Evolutionary conservation across 2,329 filamentous ascomycete genomes (phyloP).

Genomic region (Colletotrichum cordylinicola): DNA sequence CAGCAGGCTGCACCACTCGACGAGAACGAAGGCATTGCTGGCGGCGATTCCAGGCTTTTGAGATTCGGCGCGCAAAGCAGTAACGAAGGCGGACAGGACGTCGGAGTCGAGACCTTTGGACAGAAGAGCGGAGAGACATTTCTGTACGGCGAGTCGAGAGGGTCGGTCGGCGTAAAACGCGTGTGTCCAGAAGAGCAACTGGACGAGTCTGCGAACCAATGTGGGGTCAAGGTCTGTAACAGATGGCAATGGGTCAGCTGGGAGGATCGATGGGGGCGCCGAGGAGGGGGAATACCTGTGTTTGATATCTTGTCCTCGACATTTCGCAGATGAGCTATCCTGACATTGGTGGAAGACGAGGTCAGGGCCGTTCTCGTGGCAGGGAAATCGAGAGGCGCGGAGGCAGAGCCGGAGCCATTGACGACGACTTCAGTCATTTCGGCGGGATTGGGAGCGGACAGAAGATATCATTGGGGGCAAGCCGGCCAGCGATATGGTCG

Average conservation of each 20-base stretch:
- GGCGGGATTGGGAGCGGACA: slow-evolving; percentile 26
- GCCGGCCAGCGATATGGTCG: slow-evolving; percentile 9
- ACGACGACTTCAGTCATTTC: slow-evolving; percentile 57
- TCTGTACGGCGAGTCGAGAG: slow-evolving; percentile 83
- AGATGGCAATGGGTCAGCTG: slow-evolving; percentile 9
- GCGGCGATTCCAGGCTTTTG: slow-evolving; percentile 79
- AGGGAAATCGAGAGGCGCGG: slow-evolving; percentile 53
- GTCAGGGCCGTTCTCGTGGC: slow-evolving; percentile 56
- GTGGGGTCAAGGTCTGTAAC: slow-evolving; percentile 51
- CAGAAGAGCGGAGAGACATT: slow-evolving; percentile 76
- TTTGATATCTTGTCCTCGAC: slow-evolving; percentile 63
- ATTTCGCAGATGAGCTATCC: slow-evolving; percentile 59
- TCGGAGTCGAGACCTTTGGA: slow-evolving; percentile 61
- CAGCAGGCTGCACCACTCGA: slow-evolving; percentile 87
- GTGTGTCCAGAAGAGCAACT: slow-evolving; percentile 85
- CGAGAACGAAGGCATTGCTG: slow-evolving; percentile 83
- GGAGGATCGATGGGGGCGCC: not conserved
- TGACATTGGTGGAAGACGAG: slow-evolving; percentile 66
- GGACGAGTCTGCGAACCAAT: slow-evolving; percentile 62
- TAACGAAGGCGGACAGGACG: slow-evolving; percentile 68
- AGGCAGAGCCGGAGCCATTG: slow-evolving; percentile 36
- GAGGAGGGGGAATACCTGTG: slow-evolving; percentile 50
- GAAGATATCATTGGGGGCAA: slow-evolving; percentile 21
- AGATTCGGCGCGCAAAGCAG: slow-evolving; percentile 73
- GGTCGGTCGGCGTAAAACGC: slow-evolving; percentile 84